Evolutionary conservation across 83 land plant genomes (phyloP).

Genomic region (Isoetes engelmannii): DNA sequence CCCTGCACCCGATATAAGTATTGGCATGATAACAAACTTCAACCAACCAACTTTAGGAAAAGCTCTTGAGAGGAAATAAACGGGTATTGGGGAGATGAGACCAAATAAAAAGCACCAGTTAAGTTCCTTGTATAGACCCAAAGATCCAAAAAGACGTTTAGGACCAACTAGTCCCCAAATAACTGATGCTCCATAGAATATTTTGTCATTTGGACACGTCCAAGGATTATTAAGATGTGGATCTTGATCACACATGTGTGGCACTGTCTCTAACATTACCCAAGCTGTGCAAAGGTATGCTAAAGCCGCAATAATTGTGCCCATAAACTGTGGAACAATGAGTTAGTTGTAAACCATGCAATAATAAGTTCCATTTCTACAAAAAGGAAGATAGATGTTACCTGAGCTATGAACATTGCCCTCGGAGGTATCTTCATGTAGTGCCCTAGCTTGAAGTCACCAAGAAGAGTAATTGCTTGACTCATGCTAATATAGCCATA

Average conservation of each 20-base stretch:
- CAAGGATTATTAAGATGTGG: not conserved
- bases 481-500: constrained; percentile 47
- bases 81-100: not conserved
- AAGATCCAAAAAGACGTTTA: not conserved
- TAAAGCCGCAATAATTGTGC: not conserved
- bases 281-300: not conserved
- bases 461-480: constrained; percentile 38
- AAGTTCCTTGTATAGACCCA: not conserved
- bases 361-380: no score
- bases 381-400: constrained; percentile 10
- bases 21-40: not conserved
- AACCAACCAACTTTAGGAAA: not conserved
- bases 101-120: not conserved
- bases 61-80: not conserved
- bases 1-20: not conserved
- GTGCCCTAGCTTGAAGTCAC: constrained; percentile 54
- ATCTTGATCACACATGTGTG: not conserved
- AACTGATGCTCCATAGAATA: not conserved
- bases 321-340: not conserved
- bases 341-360: no score
- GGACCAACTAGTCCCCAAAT: not conserved
- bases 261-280: not conserved
- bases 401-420: constrained; percentile 52
- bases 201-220: not conserved
- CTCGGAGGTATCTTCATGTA: constrained; percentile 62